Percentiles rank a stretch among this genome's conserved stretches.
Evolutionary conservation across 768 basidiomycete species (phyloP).

Genomic region (Lentinula lateritia): DNA sequence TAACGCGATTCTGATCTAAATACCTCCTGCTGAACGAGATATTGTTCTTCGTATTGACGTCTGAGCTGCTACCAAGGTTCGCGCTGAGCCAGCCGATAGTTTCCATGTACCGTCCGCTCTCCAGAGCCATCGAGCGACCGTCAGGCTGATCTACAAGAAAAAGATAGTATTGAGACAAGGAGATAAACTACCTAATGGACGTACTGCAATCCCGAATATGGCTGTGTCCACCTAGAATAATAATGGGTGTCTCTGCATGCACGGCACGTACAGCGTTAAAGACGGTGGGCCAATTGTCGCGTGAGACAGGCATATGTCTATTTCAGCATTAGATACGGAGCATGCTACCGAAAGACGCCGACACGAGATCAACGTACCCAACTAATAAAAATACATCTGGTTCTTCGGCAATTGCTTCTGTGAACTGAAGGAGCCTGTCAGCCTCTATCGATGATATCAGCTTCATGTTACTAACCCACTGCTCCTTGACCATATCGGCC

Average conservation of each 20-base stretch:
- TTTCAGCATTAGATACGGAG: slow-evolving; percentile 3
- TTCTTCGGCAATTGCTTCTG: slow-evolving; percentile 69
- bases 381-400: slow-evolving; percentile 80
- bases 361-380: slow-evolving; percentile 37
- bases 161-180: neutral
- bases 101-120: slow-evolving; percentile 90
- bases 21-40: slow-evolving; percentile 68
- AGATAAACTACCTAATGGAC: slow-evolving; percentile 9
- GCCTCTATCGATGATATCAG: neutral
- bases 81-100: slow-evolving; percentile 79
- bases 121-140: slow-evolving; percentile 70
- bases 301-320: slow-evolving; percentile 79
- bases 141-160: slow-evolving; percentile 51
- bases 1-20: slow-evolving; percentile 74
- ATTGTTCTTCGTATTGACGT: slow-evolving; percentile 46
- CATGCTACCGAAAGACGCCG: neutral
- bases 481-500: slow-evolving; percentile 70
- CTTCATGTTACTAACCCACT: slow-evolving; percentile 49
- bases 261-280: slow-evolving; percentile 68
- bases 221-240: slow-evolving; percentile 80
- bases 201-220: slow-evolving; percentile 77
- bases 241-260: slow-evolving; percentile 72
- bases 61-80: slow-evolving; percentile 24
- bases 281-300: slow-evolving; percentile 69
- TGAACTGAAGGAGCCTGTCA: slow-evolving; percentile 42